Evolutionary conservation across 2,329 filamentous ascomycete species (phyloP).

Genomic region (Penicillium aurantiogriseum): DNA sequence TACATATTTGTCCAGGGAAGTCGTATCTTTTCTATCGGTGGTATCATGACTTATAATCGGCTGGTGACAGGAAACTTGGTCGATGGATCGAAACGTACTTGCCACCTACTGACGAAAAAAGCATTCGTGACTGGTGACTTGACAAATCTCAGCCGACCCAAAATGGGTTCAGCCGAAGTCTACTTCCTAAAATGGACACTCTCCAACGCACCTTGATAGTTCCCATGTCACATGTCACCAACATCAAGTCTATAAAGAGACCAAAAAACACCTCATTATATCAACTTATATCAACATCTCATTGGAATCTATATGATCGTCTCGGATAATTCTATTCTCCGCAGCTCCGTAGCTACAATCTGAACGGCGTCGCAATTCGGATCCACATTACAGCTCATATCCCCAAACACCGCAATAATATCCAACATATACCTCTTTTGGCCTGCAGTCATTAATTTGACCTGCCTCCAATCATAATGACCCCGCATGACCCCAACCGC

Average conservation of each 20-base stretch:
- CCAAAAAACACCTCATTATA: background rate
- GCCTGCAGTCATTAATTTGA: background rate
- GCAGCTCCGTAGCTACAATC: background rate
- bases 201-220: background rate
- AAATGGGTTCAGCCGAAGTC: no score
- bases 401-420: background rate
- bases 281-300: background rate
- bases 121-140: no score
- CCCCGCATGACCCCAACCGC: constrained; percentile 7
- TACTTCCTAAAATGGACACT: background rate
- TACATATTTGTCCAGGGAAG: no score
- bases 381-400: background rate
- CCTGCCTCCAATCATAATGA: background rate
- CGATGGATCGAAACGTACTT: no score
- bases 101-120: no score
- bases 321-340: background rate
- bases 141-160: no score
- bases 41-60: no score
- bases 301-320: background rate
- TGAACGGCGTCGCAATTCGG: background rate
- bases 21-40: no score
- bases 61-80: no score
- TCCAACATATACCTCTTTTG: no score
- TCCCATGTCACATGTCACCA: background rate
- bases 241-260: background rate